Conservation (phyloP, 768 basidiomycete species). For the Clavaria fumosa region DNA sequence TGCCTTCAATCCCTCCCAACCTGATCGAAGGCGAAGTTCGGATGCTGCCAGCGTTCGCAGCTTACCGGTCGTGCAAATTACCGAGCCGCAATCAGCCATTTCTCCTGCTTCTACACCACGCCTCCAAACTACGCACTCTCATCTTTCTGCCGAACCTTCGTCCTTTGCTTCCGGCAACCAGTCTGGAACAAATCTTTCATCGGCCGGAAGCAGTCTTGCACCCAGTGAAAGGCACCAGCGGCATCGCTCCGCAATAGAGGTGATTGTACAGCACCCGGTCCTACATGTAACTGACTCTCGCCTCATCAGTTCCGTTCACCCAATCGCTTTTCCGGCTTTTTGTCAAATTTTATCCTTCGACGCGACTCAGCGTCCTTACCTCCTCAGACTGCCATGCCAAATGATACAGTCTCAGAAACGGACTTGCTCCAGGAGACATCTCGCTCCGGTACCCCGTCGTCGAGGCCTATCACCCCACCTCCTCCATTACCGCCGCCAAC, state of each 20-base stretch:
- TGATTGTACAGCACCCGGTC: constrained; percentile 15
- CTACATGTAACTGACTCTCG: constrained; percentile 2
- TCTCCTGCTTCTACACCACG: constrained; percentile 22
- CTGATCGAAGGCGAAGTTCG: constrained; percentile 21
- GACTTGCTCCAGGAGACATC: constrained; percentile 15
- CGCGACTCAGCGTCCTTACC: constrained; percentile 30
- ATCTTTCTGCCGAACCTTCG: too few relatives aligned
- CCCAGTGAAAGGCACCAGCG: constrained; percentile 26
- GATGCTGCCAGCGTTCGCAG: constrained; percentile 46
- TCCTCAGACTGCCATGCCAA: constrained; percentile 21
- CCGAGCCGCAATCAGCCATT: constrained; percentile 19
- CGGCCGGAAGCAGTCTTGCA: constrained; percentile 17
- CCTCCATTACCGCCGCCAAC: constrained; percentile 57
- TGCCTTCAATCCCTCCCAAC: too few relatives aligned
- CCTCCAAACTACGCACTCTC: constrained; percentile 17
- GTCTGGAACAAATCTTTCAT: too few relatives aligned
- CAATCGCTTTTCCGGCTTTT: constrained; percentile 75
- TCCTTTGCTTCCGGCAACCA: too few relatives aligned
- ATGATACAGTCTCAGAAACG: constrained; percentile 12
- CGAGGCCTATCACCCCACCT: constrained; percentile 52
- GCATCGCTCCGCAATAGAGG: constrained; percentile 44
- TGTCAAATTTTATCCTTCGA: constrained; percentile 63
- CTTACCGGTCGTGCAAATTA: constrained; percentile 40
- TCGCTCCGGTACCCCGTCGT: constrained; percentile 29
- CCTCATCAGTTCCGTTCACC: constrained; percentile 37